A percentile compares a stretch with the other conserved stretches of the same genome.
Evolutionary conservation across 192 early-diverging fungal genomes (phyloP).

Genomic region (Physocladia obscura): DNA sequence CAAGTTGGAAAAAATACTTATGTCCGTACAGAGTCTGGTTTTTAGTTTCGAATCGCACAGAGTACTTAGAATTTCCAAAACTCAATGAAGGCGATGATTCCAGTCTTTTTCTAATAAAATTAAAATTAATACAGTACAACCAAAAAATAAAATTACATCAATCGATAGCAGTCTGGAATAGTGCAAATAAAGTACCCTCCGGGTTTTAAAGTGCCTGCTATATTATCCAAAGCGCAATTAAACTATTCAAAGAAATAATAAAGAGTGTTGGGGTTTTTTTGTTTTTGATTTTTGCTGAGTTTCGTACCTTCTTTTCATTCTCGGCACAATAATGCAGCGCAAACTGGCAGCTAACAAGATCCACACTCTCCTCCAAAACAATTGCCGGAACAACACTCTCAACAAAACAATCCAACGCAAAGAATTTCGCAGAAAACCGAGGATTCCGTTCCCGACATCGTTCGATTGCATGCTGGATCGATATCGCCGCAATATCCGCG

Average conservation of each 20-base stretch:
- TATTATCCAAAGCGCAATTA: conserved; percentile 74
- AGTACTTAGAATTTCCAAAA: conserved; percentile 90
- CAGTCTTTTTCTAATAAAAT: conserved; percentile 31
- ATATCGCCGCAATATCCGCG: conserved; percentile 86
- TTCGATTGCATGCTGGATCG: conserved; percentile 76
- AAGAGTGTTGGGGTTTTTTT: too few relatives aligned
- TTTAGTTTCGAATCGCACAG: conserved; percentile 77
- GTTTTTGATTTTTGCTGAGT: conserved; percentile 63
- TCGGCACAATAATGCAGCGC: conserved; percentile 96
- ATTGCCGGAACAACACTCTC: not conserved
- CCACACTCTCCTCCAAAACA: conserved; percentile 25
- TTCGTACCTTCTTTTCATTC: conserved; percentile 74
- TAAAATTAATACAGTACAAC: not conserved
- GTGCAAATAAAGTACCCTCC: conserved; percentile 90
- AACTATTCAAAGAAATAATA: conserved; percentile 79
- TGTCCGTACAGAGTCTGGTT: conserved; percentile 68
- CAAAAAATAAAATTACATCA: conserved; percentile 60
- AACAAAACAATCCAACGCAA: conserved; percentile 83
- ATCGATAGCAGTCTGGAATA: conserved; percentile 87
- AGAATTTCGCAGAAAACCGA: conserved; percentile 73
- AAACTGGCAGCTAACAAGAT: conserved; percentile 94
- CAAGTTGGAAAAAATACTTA: conserved; percentile 87
- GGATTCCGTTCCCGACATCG: conserved; percentile 61
- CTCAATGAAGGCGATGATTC: conserved; percentile 40
- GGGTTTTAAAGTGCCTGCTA: conserved; percentile 61